A percentile compares a stretch with the other conserved stretches of the same genome.
Evolutionary conservation across 352 stramenopile genomes (phyloP).

Genomic region (Phytopythium boreale): DNA sequence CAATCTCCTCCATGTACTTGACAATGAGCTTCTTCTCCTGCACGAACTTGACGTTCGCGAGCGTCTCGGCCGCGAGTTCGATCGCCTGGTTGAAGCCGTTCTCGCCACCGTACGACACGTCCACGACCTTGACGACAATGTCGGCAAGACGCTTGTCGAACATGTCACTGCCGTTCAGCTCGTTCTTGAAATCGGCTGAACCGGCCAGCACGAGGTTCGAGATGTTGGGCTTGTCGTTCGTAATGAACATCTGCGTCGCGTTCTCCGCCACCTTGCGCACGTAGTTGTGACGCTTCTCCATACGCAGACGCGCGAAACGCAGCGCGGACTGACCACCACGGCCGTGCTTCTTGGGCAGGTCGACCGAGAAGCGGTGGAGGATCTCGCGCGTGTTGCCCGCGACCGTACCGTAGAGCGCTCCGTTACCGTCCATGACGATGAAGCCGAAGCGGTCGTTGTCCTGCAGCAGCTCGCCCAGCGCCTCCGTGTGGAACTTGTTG

Average conservation of each 20-base stretch:
- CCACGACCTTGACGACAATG: conserved; percentile 98
- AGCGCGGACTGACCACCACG: conserved; percentile 99
- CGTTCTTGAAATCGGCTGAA: conserved; percentile 99
- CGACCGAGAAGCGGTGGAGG: conserved; percentile 96
- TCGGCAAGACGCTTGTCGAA: conserved; percentile 96
- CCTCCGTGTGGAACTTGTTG: conserved; percentile 99
- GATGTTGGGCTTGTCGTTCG: conserved; percentile 97
- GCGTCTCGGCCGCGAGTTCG: conserved; percentile 96
- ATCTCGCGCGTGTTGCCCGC: conserved; percentile 92
- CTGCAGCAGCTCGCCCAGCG: conserved; percentile 97
- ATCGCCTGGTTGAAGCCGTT: conserved; percentile 99
- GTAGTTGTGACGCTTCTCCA: conserved; percentile 99
- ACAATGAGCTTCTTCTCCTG: conserved; percentile 99
- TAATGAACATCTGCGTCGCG: conserved; percentile 98
- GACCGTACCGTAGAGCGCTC: conserved; percentile 97
- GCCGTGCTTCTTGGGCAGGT: conserved; percentile 99
- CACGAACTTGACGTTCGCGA: conserved; percentile 99
- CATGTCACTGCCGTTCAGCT: conserved; percentile 95
- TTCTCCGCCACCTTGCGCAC: conserved; percentile 98
- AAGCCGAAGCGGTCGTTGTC: conserved; percentile 99
- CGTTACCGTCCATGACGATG: conserved; percentile 99
- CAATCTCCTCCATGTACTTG: conserved; percentile 99
- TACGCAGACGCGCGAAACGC: conserved; percentile 98
- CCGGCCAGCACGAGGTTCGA: conserved; percentile 97
- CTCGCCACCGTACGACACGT: conserved; percentile 99